Evolutionary conservation across 1,284 basidiomycete species (phyloP), one percentile per base, ranked within the genome.

Genomic region (Gomphus bonarii): DNA sequence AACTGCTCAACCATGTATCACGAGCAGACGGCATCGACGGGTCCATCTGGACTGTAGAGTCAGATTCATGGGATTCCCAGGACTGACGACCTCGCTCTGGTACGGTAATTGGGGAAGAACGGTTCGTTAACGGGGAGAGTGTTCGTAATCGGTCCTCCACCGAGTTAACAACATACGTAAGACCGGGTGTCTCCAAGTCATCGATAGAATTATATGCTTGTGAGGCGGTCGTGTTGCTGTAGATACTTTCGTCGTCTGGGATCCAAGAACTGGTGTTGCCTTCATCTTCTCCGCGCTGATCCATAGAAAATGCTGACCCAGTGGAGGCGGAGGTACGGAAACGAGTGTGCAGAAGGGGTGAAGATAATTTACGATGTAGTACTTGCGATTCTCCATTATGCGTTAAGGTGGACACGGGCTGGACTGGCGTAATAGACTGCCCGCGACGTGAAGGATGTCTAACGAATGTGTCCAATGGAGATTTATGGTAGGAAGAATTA

Each of bases 341-440:
- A 60, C 70, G 72, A 28, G 82, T 77, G 63, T 87, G 84, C 33
- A 87, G 67, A 51, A 86, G 68, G 16, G 84, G 84, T 1, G 80
- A 85, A 14, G 71, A 68, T 1, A 76, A 79, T 20, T 43, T 36
- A 35, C 31, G 31, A 35, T 38, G n/a, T 8, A 31, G 31, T 8
- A 16, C 14, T 31, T 38, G 10, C 18, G 46, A 50, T 30, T 1
- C 30, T 43, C 22, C 49, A 25, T 35, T 30, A 20, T 28, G 54
- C 35, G 36, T 31, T 7, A 28, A 28, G 25, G 36, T 42, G 55
- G 36, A 25, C 9, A 22, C 11, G n/a, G 49, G 33, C n/a, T 38
- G 30, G 14, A 30, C 33, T 22, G 11, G 31, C 12, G 50, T 28
- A 31, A 16, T 31, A 18, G 16, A 11, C 18, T 48, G 54, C 20